Percentiles rank a stretch among this genome's conserved stretches.
Conservation (phyloP, 768 basidiomycete species). For the Lentinula sp. region DNA sequence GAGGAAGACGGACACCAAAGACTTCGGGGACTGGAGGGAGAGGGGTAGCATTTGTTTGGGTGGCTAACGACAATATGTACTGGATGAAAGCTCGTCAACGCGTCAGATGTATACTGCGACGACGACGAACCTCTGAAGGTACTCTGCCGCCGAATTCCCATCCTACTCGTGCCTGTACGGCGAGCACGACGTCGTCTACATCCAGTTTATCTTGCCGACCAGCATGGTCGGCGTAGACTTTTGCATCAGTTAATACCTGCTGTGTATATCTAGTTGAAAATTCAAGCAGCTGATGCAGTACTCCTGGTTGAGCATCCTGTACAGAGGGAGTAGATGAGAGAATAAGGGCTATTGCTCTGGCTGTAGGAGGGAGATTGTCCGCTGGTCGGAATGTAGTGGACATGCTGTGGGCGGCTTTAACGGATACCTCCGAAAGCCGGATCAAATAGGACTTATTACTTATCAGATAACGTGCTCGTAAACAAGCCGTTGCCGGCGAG, state of each 20-base stretch:
- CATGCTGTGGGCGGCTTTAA: not conserved
- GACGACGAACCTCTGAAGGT: slow-evolving; percentile 67
- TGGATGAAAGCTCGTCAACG: slow-evolving; percentile 19
- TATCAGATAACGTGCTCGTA: not conserved
- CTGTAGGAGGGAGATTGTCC: slow-evolving; percentile 78
- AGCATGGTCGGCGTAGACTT: slow-evolving; percentile 84
- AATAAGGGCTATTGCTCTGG: slow-evolving; percentile 76
- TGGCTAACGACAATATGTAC: slow-evolving; percentile 76
- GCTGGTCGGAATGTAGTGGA: slow-evolving; percentile 38
- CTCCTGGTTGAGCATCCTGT: slow-evolving; percentile 81
- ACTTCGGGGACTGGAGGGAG: slow-evolving; percentile 84
- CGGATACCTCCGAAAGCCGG: not conserved
- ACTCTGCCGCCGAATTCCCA: slow-evolving; percentile 90
- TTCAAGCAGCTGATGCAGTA: slow-evolving; percentile 82
- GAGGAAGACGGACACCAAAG: slow-evolving; percentile 81
- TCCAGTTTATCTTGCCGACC: slow-evolving; percentile 74
- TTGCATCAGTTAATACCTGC: slow-evolving; percentile 79
- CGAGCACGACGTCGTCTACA: slow-evolving; percentile 74
- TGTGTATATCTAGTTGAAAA: slow-evolving; percentile 81
- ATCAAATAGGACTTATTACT: not conserved
- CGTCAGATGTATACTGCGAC: not conserved
- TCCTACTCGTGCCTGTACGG: slow-evolving; percentile 83
- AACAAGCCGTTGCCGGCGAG: not conserved
- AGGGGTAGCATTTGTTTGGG: slow-evolving; percentile 76
- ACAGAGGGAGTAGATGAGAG: slow-evolving; percentile 80